These are phyloP conservation scores for Trypanosoma brucei DNA, from an alignment of 208 protist species.

Conservation along the genomic window DNA sequence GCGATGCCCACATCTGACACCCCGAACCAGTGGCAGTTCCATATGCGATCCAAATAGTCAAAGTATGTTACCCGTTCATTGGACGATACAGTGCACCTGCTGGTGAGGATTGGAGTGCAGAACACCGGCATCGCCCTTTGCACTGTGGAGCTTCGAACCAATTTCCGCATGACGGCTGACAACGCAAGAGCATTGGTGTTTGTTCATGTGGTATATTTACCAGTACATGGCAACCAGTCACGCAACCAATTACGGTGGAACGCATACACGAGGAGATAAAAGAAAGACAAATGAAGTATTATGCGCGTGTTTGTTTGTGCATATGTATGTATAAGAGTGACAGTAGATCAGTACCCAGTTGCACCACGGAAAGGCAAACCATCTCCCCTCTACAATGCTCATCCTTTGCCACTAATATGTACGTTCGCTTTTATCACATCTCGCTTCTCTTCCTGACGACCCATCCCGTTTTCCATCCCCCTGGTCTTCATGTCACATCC, in stretches of 20 bases:
- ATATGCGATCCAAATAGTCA: conserved; percentile 50
- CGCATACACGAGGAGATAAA: neutral
- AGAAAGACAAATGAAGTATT: conserved; percentile 5
- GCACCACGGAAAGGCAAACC: neutral
- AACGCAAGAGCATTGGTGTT: neutral
- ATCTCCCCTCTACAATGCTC: too few relatives aligned
- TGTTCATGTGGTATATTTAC: neutral
- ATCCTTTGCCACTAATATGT: too few relatives aligned
- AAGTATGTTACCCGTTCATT: conserved; percentile 32
- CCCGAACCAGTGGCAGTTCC: conserved; percentile 72
- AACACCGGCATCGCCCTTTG: neutral
- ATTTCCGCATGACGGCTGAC: conserved; percentile 9
- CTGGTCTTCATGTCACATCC: too few relatives aligned
- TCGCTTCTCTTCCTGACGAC: too few relatives aligned
- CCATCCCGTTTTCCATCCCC: too few relatives aligned
- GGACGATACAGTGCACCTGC: neutral
- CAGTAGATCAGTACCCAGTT: neutral
- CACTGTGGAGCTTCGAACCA: conserved; percentile 1
- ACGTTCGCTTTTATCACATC: too few relatives aligned
- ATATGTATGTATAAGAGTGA: neutral
- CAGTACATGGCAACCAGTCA: too few relatives aligned
- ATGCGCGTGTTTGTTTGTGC: neutral
- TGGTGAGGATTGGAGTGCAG: conserved; percentile 1
- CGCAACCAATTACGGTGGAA: too few relatives aligned
- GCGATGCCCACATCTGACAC: conserved; percentile 28